Evolutionary conservation across 2,329 filamentous ascomycete species (phyloP), one percentile per base, ranked within the genome.

Genomic region (Epichloe sibirici): DNA sequence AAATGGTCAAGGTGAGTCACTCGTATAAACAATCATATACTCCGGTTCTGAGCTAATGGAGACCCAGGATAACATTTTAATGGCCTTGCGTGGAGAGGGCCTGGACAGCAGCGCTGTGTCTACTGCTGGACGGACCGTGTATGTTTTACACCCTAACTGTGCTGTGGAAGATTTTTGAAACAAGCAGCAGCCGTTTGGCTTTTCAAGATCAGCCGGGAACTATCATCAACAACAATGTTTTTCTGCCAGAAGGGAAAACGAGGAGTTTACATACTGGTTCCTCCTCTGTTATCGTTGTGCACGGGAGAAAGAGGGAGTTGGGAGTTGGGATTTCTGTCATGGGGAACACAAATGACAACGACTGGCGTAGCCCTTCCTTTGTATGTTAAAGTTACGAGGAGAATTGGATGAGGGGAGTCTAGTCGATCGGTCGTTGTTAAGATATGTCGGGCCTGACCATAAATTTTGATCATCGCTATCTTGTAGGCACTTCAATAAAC

Each of bases 111-210:
- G 77, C 57, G 70, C 67, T 46, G 70, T 75, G 23, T 66, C 71
- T 15, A 61, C 69, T 11, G 54, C 61, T 1, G 58, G 61, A 2
- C 51, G 60, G 15, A 74, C 86, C 4, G 78, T 93, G 50, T 98
- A 96, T 65, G 86, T 96, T 28, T 66, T 98, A 59, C 93, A 98
- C 71, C 93, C 93, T 54, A 97, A 97, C 71, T 95, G 88, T 65
- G 88, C 87, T 0, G 76, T 94, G 9, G 90, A 95, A 57, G 78
- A 82, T 56, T 67, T 69, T 45, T 77, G 62, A 64, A 46, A 25
- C 17, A 35, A 8, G 7, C 5, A 9, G 13, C 7, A 9, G 13
- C 28, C 15, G 15, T 8, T 8, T 25, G 2, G 17, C 7, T 48
- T 48, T 34, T 9, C 8, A 35, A 23, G 13, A 25, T 31, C 25